phyloP scores from a whole-genome alignment of 352 stramenopile genomes.

The Phytophthora syringae region DNA sequence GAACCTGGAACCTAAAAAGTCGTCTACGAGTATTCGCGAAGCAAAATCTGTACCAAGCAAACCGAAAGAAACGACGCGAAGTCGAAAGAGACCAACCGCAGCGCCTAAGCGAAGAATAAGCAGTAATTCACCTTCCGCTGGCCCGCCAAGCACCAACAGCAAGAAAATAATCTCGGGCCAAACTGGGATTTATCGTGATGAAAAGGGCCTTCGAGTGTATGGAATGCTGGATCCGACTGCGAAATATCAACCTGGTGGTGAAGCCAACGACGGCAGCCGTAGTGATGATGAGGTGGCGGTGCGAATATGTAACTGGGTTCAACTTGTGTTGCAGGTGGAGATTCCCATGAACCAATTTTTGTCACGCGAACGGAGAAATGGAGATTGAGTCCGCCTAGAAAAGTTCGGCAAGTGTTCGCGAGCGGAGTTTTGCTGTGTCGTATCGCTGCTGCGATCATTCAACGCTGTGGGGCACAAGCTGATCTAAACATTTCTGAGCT shows the following conservation, averaged over 20 bases:
- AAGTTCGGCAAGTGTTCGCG: slow-evolving; percentile 29
- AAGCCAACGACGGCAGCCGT: slow-evolving; percentile 2
- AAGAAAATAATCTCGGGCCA: slow-evolving; percentile 9
- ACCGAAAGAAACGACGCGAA: slow-evolving; percentile 8
- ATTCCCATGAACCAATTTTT: slow-evolving; percentile 29
- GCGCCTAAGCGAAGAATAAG: slow-evolving; percentile 9
- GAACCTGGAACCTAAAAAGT: neutral
- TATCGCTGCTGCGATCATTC: slow-evolving; percentile 35
- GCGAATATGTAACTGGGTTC: slow-evolving; percentile 24
- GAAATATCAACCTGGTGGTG: neutral
- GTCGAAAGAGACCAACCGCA: neutral
- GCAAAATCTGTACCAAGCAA: neutral
- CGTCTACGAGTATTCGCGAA: neutral
- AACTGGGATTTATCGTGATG: slow-evolving; percentile 21
- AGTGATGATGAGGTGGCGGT: slow-evolving; percentile 6
- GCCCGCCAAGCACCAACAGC: neutral
- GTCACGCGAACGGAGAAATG: neutral
- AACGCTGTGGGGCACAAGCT: slow-evolving; percentile 10
- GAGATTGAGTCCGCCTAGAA: slow-evolving; percentile 9
- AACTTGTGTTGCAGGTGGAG: slow-evolving; percentile 14
- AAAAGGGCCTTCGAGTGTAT: slow-evolving; percentile 39
- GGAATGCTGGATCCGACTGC: slow-evolving; percentile 45
- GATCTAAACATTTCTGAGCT: neutral
- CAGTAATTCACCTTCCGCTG: neutral
- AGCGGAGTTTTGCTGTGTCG: slow-evolving; percentile 47